Evolutionary conservation across 768 basidiomycete species (phyloP), one percentile per base, ranked within the genome.

Genomic region (Dentipellis fragilis): DNA sequence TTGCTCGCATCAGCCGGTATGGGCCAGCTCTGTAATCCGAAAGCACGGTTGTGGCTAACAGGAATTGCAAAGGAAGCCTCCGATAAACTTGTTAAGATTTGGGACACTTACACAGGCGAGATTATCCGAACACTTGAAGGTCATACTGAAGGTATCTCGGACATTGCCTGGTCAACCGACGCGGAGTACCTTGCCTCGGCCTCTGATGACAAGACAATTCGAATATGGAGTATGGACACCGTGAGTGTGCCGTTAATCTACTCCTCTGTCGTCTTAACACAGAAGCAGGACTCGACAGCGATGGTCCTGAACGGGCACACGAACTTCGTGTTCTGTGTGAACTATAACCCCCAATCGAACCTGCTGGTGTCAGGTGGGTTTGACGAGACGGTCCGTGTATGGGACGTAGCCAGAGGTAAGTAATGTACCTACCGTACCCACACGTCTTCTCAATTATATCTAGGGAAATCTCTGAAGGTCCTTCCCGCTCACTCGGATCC

Each of bases 401-500:
- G 95, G 95, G 94, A 99, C 67, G 85, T 95, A 23, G 84, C 89
- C 22, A 76, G 85, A 79, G 93, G 93, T 92, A 59, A 69, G 59
- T 34, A 6, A 7, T 53, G 14, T 55, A 10, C 11, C 21, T 19
- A 38, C n/a, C 37, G 22, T 29, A 10, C 47, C 23, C 35, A 7
- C 17, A 34, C 12, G 7, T 14, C 17, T 23, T 4, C 52, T 51
- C 16, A 63, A 46, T 12, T 8, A 4, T 34, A 10, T 17, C 5
- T 57, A 93, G 95, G 90, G 16, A 86, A 80, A 65, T 82, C 84
- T n/a, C 69, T 97, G 66, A 87, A 89, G 68, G 83, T 88, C 14
- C 74, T 98, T 9, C 93, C 94, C 36, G 96, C 96, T 2, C 96
- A 98, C 73, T 94, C 94, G 2, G 96, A 98, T 69, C 94, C 96